Evolutionary conservation across 2,329 filamentous ascomycete species (phyloP), one percentile per base, ranked within the genome.

Genomic region (Cordyceps cateniannulata): DNA sequence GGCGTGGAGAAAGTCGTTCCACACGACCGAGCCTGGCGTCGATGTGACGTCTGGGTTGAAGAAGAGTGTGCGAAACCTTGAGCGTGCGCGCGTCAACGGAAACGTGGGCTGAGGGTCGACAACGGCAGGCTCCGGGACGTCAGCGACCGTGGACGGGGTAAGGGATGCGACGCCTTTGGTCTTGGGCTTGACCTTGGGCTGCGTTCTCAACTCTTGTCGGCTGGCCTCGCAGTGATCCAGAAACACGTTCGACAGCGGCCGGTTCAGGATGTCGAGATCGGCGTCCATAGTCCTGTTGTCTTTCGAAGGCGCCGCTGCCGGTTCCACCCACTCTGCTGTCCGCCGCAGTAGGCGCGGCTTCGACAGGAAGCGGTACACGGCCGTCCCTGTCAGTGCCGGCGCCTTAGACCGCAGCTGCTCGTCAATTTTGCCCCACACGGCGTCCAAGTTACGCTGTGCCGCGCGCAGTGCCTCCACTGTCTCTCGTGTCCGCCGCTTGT

Each of bases 1-100:
- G 0, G 81, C 81, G 60, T 80, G 76, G 0, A 85, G 65, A 57
- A 85, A 81, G 56, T 85, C 81, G 1, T 66, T 71, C 83, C 82
- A 86, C 0, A 73, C 52, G 0, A 85, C 65, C 62, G 84, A 81
- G 2, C 80, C 78, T 0, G 78, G 75, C 0, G 73, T 69, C 0
- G 77, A 73, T 0, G 67, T 73, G 0, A 67, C 61, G 0, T 58
- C 60, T 0, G 73, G 70, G 60, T 74, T 67, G 73, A 73, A 61
- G 77, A 83, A 73, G 73, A 85, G 50, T 63, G 61, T 68, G 0
- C 71, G 65, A 60, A 76, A 76, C 71, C 49, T 73, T 76, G 24
- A 73, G 62, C 0, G 72, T 66, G 2, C 72, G 67, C 2, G 66
- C 44, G 24, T 75, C 71, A 10, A 76, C 70, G 3, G 8, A 22